Conservation (phyloP, 331 rosid species). For the Malus hybrid region DNA sequence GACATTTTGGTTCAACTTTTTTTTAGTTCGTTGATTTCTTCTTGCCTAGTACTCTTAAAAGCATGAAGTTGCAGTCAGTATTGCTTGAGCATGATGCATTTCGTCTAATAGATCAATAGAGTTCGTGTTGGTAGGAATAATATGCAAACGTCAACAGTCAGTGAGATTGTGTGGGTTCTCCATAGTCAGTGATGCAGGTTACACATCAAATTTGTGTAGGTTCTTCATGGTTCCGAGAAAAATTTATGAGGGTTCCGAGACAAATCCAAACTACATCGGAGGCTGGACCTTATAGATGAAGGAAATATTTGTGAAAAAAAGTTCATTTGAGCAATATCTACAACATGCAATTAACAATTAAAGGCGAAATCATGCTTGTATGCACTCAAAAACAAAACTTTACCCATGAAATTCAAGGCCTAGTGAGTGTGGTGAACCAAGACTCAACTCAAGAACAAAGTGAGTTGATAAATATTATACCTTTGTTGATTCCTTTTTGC, state of each 20-base stretch:
- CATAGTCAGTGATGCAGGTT: constrained; percentile 32
- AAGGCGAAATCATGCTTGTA: too few relatives aligned
- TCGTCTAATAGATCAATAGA: not conserved
- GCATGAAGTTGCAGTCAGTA: constrained; percentile 23
- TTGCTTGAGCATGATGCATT: constrained; percentile 6
- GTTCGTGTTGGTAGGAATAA: not conserved
- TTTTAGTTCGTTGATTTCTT: not conserved
- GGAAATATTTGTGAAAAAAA: too few relatives aligned
- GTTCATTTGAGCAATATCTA: too few relatives aligned
- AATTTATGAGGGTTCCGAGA: constrained; percentile 6
- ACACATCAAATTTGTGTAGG: constrained; percentile 20
- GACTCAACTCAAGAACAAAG: too few relatives aligned
- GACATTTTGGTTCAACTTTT: constrained; percentile 1
- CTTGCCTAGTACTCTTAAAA: constrained; percentile 18
- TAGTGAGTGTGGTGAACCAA: too few relatives aligned
- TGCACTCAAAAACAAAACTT: too few relatives aligned
- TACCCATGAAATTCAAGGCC: too few relatives aligned
- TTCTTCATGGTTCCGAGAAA: constrained; percentile 13
- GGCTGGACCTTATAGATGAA: constrained; percentile 10
- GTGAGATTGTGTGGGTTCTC: constrained; percentile 29
- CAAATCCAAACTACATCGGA: constrained; percentile 10
- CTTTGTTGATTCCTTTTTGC: too few relatives aligned
- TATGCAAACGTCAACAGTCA: constrained; percentile 18
- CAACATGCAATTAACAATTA: too few relatives aligned
- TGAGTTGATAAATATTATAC: too few relatives aligned